Percentiles rank a stretch among this genome's conserved stretches.
Evolutionary conservation across 75 land plant genomes (phyloP).

Genomic region (Adiantum capillusveneris): DNA sequence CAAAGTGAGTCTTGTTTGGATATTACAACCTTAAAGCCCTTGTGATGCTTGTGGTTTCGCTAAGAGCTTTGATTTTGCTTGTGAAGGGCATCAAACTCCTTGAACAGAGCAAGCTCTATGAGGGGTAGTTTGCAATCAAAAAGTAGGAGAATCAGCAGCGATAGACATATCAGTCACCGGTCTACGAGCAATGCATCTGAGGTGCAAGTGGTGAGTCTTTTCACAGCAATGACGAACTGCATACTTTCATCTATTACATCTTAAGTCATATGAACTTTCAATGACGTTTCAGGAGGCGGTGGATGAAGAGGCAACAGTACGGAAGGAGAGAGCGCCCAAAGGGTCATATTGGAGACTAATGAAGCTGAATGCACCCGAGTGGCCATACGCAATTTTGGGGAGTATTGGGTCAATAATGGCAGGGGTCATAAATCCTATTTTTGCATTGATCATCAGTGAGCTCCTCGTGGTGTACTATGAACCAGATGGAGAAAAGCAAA

Average conservation of each 20-base stretch:
- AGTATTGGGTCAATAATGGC: constrained; percentile 70
- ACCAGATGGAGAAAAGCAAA: constrained; percentile 46
- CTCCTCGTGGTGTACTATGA: constrained; percentile 80
- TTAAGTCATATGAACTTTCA: constrained; percentile 54
- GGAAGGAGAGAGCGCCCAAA: constrained; percentile 34
- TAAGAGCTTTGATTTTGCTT: neutral
- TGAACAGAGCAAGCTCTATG: neutral
- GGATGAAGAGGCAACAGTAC: constrained; percentile 38
- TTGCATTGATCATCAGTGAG: constrained; percentile 75
- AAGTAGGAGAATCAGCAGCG: constrained; percentile 6
- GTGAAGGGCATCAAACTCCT: neutral
- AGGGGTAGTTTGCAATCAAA: neutral
- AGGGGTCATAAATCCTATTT: constrained; percentile 78
- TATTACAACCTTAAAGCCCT: too few relatives aligned
- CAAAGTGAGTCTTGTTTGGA: constrained; percentile 53
- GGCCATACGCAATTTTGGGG: constrained; percentile 84
- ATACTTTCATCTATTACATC: too few relatives aligned
- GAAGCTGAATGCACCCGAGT: constrained; percentile 85
- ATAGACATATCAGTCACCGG: too few relatives aligned
- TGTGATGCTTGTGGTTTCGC: too few relatives aligned
- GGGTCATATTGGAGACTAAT: constrained; percentile 64
- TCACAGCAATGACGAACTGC: constrained; percentile 55
- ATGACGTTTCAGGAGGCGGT: constrained; percentile 70
- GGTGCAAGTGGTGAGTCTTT: neutral
- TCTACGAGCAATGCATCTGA: neutral